Evolutionary conservation across 805 yeast species (phyloP).

Genomic region (Candida jianshihensis): DNA sequence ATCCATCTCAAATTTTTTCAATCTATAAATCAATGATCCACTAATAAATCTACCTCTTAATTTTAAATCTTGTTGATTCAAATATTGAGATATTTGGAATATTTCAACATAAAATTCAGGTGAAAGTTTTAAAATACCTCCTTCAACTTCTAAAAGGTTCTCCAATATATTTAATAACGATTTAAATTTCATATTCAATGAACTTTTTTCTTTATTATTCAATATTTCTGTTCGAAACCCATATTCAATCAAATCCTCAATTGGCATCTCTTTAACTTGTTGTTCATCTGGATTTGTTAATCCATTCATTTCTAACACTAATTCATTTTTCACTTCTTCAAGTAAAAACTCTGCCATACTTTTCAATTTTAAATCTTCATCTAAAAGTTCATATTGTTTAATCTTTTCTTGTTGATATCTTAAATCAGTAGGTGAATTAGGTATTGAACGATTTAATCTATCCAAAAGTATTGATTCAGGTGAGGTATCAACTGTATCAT

Average conservation of each 20-base stretch:
- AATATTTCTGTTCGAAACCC: background rate
- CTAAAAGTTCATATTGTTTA: no score
- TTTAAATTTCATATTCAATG: conserved; percentile 7
- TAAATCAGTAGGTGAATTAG: background rate
- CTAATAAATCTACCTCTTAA: conserved; percentile 29
- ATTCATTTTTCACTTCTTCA: background rate
- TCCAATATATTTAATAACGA: conserved; percentile 11
- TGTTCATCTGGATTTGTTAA: conserved; percentile 1
- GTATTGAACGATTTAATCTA: background rate
- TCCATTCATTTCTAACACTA: background rate
- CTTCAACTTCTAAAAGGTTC: conserved; percentile 2
- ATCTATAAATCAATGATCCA: conserved; percentile 36
- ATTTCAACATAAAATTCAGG: conserved; percentile 27
- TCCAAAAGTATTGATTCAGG: background rate
- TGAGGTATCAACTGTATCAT: background rate
- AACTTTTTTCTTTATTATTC: background rate
- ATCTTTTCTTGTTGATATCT: no score
- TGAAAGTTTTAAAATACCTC: conserved; percentile 16
- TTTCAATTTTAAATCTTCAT: background rate
- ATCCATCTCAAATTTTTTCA: conserved; percentile 39
- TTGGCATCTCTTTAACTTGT: background rate
- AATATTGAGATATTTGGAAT: conserved; percentile 34
- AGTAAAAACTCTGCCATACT: background rate
- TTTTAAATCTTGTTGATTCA: conserved; percentile 26
- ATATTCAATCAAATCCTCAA: background rate